A percentile compares a stretch with the other conserved stretches of the same genome.
phyloP scores from a whole-genome alignment of 345 rosid genomes.

The Brassica juncea region DNA sequence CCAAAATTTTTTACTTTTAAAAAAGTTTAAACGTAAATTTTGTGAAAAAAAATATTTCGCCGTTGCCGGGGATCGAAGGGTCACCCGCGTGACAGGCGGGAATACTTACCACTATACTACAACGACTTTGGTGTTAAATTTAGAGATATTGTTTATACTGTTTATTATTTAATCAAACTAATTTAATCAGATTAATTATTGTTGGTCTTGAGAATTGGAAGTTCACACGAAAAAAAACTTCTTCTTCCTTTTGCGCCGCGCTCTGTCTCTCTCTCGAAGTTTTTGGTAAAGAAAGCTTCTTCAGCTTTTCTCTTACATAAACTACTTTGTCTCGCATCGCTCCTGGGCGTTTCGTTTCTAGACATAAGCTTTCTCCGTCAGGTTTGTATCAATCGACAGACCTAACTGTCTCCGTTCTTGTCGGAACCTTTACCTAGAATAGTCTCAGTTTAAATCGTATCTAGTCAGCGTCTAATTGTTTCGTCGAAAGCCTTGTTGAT shows the following conservation, averaged over 20 bases:
- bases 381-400: slow-evolving; percentile 2
- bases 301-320: slow-evolving; percentile 1
- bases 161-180: no score
- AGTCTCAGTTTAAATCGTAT: not conserved
- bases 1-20: no score
- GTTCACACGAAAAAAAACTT: not conserved
- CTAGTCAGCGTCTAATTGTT: not conserved
- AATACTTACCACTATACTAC: slow-evolving; percentile 95
- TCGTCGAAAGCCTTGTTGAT: not conserved
- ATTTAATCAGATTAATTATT: not conserved
- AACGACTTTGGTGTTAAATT: slow-evolving; percentile 57
- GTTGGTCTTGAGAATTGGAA: not conserved
- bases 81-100: slow-evolving; percentile 97
- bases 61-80: slow-evolving; percentile 99
- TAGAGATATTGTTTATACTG: no score
- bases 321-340: not conserved
- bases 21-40: not conserved
- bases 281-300: not conserved
- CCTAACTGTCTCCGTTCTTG: not conserved
- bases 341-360: not conserved
- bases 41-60: slow-evolving; percentile 27
- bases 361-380: not conserved
- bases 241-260: not conserved
- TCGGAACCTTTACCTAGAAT: not conserved
- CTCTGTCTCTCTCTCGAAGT: not conserved